Base-by-base conservation (phyloP, 2,329 filamentous ascomycete species). In the Nothopassalora personata region DNA sequence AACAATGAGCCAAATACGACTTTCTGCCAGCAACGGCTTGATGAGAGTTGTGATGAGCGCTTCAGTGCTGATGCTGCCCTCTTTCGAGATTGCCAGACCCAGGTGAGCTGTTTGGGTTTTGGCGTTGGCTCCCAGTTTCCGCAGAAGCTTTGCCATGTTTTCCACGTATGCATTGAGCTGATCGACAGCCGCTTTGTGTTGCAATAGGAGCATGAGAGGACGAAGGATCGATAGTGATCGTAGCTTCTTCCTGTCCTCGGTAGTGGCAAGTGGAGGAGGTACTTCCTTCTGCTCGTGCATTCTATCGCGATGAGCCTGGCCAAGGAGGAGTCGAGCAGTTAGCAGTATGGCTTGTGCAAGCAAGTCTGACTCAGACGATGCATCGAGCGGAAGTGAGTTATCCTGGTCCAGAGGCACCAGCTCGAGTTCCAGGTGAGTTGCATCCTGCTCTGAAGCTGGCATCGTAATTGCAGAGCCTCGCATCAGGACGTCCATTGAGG, bases 301-400 rank as follows among this genome's bases (percentile, higher is more conserved):
- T 64, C 87, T 91, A 70, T 89, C 84, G 9, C 88, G 84, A 72
- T 97, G 93, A 1, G 89, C 86, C 64, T 92, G 86, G 52, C 83
- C 84, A 7, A 97, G 83, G 1, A 97, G 80, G 23, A 97, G 81
- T 45, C 90, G 86, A 3, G 96, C 80, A 0, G 84, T 81, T 53
- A 89, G 78, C 2, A 84, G 82, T 30, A 91, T 78, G 6, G 81
- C 80, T 69, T 91, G 82, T 1, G 91, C 88, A 27, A 89, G 71
- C 71, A 69, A 58, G 72, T 76, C 65, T 66, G 69, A 62, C 66
- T 73, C 36, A 59, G 34, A 71, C 54, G 28, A 71, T 60, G 53
- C 39, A 33, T 66, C 64, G 11, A 53, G 49, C 4, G 52, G 50
- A 5, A 65, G 50, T 4, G 55, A 28, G 30, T 61, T 64, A 27